Evolutionary conservation across 2,329 filamentous ascomycete species (phyloP), one percentile per base, ranked within the genome.

Genomic region (Rutstroemia sp.): DNA sequence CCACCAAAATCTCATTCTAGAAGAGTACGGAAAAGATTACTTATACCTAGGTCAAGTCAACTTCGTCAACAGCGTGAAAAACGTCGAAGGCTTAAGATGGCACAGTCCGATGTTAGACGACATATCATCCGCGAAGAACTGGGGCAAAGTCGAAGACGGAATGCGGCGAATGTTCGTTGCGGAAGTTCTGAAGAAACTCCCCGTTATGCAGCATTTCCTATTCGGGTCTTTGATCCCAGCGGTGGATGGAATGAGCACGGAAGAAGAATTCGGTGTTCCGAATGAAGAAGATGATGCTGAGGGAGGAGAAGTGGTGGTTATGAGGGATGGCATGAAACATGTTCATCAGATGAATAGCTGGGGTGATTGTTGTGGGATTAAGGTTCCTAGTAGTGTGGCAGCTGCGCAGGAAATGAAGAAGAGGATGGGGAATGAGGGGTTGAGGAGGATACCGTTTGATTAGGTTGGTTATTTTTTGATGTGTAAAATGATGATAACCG

Each of bases 61-160:
- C 51, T 99, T 95, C 73, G 92, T 99, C 57, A 96, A 97, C 73
- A 89, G 85, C 64, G 95, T 95, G 57, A 99, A 99, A 77, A 96
- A 90, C 1, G 92, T 96, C 57, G 90, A 95, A 67, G 92, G 92
- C 1, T 75, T 99, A 59, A 82, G 94, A 46, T 99, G 94, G 94
- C 95, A 99, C 68, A 92, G 87, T 61, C 94, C 95, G 3, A 97
- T 99, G 95, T 82, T 99, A 17, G 94, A 99, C 69, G 94, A 99
- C 70, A 99, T 99, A 62, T 94, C 88, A 3, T 86, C 89, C 1
- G 88, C 92, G 16, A 92, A 89, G 70, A 88, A 79, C 41, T 99
- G 94, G 94, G 75, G 73, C 62, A 99, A 99, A 76, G 88, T 99
- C 50, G 92, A 97, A 70, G 87, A 80, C 25, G 94, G 94, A 6